Evolutionary conservation across 139 green algal genomes (phyloP), one percentile per base, ranked within the genome.

Genomic region (Tetraselmis striata): DNA sequence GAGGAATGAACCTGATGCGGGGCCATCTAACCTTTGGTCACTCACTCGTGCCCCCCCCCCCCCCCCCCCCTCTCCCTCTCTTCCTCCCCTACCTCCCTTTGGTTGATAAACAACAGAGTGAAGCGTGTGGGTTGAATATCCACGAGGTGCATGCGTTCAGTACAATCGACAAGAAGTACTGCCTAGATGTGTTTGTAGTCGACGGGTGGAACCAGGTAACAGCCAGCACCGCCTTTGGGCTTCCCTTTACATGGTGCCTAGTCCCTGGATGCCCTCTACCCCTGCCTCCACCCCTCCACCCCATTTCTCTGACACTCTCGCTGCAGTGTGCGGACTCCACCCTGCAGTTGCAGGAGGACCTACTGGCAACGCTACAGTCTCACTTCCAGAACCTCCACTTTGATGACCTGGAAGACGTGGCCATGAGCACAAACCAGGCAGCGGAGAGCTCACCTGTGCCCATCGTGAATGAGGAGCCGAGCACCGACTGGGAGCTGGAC

Each of bases 71-170:
- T n/a, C n/a, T n/a, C n/a, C n/a, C n/a, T n/a, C n/a, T n/a, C n/a
- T n/a, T n/a, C n/a, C n/a, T n/a, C n/a, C n/a, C n/a, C n/a, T n/a
- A n/a, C n/a, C n/a, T n/a, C n/a, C n/a, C n/a, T n/a, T n/a, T n/a
- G n/a, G n/a, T n/a, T n/a, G n/a, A n/a, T n/a, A n/a, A n/a, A n/a
- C n/a, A n/a, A 18, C 45, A 67, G 45, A 25, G 11, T 67, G n/a
- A n/a, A n/a, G 45, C 45, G 11, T 67, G 45, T 23, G 95, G 94
- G 2, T 88, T 99, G 2, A 98, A 99, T 85, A 99, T 99, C 32
- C 93, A 94, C 28, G 96, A 99, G 85, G 97, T 96, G 22, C 96
- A 99, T 85, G 97, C 95, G 0, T 99, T 99, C 92, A 99, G 96
- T 89, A 98, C 96, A 22, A 90, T 84, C 30, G 96, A 99, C 80